Percentiles rank a stretch among this genome's conserved stretches.
phyloP scores from a whole-genome alignment of 129 eudicot genomes.

The Centrapalus pauciflorus region DNA sequence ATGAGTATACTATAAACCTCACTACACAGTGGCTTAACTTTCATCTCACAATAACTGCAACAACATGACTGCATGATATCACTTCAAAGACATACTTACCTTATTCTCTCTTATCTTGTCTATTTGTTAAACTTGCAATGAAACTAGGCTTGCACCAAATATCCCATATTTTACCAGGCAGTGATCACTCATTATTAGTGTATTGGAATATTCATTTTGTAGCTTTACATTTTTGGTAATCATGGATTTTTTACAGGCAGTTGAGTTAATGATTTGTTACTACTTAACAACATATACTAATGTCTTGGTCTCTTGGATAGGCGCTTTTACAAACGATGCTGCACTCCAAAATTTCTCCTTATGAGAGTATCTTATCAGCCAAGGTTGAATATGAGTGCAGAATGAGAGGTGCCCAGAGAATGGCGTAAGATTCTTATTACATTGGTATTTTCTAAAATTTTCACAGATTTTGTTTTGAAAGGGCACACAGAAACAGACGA shows the following conservation, averaged over 20 bases:
- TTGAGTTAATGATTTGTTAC: slow-evolving; percentile 5
- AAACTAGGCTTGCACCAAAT: background rate
- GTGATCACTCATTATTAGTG: background rate
- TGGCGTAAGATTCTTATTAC: slow-evolving; percentile 63
- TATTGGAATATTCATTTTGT: background rate
- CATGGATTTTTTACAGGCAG: background rate
- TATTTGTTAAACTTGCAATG: background rate
- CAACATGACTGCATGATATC: background rate
- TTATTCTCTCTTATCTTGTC: background rate
- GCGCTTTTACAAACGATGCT: slow-evolving; percentile 84
- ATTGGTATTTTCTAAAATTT: background rate
- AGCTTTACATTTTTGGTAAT: slow-evolving; percentile 9
- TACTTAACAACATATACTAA: background rate
- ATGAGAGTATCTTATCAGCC: slow-evolving; percentile 74
- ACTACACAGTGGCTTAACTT: background rate
- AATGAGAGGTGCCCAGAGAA: slow-evolving; percentile 90
- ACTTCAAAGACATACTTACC: background rate
- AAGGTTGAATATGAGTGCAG: slow-evolving; percentile 93
- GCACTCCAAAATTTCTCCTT: slow-evolving; percentile 60
- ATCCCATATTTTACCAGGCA: background rate
- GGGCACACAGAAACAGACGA: too few species aligned
- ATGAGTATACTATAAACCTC: background rate
- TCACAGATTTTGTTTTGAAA: background rate
- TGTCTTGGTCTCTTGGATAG: slow-evolving; percentile 37
- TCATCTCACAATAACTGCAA: background rate